Conservation (phyloP, 257 asterid species). For the Sherardia arvensis region DNA sequence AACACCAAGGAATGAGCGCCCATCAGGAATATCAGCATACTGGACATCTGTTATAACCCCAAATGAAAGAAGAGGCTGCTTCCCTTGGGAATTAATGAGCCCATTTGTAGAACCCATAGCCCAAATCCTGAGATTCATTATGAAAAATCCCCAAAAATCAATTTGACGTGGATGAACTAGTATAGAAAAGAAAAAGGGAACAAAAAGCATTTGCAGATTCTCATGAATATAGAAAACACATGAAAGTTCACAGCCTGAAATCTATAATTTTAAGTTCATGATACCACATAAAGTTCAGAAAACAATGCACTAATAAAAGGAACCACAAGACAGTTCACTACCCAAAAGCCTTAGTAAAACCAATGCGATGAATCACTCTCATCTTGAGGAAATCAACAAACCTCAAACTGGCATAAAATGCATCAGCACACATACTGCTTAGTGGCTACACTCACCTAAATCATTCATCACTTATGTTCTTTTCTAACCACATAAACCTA, state of each 20-base stretch:
- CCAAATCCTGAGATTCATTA: constrained; percentile 17
- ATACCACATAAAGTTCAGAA: neutral
- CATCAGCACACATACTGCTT: neutral
- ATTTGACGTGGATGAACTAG: neutral
- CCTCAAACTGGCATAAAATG: neutral
- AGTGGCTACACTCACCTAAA: neutral
- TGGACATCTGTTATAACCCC: constrained; percentile 95
- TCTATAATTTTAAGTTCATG: too few relatives aligned
- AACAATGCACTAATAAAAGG: neutral
- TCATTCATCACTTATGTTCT: neutral
- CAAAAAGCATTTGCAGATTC: neutral
- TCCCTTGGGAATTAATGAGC: constrained; percentile 24
- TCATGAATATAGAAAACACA: neutral
- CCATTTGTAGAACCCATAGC: constrained; percentile 55
- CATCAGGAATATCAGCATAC: constrained; percentile 89
- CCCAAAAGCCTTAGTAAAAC: neutral
- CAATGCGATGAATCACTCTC: neutral
- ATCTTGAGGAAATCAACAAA: neutral
- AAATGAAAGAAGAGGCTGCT: constrained; percentile 75
- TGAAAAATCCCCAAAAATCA: neutral
- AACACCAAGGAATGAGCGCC: constrained; percentile 80
- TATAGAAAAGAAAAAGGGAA: neutral
- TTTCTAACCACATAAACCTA: neutral
- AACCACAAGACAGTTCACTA: neutral
- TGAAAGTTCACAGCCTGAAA: neutral